phyloP scores from a whole-genome alignment of 2,329 filamentous ascomycete species.

The Chrysoporthe cubensis region DNA sequence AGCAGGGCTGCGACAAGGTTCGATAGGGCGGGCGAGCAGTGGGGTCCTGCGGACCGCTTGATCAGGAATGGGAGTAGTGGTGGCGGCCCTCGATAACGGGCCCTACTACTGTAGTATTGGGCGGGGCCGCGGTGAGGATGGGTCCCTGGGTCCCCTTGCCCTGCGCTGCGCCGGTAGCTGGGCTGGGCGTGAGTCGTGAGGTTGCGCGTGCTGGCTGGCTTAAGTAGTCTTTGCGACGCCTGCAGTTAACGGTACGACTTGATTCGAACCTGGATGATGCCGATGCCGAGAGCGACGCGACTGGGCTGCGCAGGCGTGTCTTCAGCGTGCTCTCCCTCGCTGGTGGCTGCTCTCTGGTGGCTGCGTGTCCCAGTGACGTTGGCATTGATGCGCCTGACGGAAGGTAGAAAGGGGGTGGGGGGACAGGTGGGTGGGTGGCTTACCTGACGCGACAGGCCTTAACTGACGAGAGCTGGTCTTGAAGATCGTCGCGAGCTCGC shows the following conservation, averaged over 20 bases:
- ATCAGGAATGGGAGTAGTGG: neutral
- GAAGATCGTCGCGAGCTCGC: neutral
- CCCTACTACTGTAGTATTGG: neutral
- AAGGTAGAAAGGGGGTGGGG: no score
- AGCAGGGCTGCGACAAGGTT: constrained; percentile 6
- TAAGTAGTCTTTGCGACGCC: neutral
- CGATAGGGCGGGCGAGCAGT: constrained; percentile 5
- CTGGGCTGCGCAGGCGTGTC: neutral
- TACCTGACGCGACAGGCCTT: neutral
- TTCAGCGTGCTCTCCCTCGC: neutral
- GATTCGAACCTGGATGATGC: neutral
- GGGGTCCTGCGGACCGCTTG: constrained; percentile 6
- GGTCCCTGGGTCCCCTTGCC: neutral
- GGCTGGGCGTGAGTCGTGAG: neutral
- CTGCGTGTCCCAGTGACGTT: neutral
- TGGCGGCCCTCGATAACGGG: neutral
- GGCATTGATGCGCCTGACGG: neutral
- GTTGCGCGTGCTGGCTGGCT: neutral
- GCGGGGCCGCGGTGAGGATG: neutral
- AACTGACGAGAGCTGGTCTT: neutral
- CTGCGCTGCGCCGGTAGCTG: neutral
- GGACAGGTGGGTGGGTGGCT: neutral
- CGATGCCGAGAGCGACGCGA: neutral
- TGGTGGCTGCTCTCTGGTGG: neutral
- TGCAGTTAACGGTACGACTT: neutral